Evolutionary conservation across 805 yeast species (phyloP).

Genomic region (Torulaspora maleeae): DNA sequence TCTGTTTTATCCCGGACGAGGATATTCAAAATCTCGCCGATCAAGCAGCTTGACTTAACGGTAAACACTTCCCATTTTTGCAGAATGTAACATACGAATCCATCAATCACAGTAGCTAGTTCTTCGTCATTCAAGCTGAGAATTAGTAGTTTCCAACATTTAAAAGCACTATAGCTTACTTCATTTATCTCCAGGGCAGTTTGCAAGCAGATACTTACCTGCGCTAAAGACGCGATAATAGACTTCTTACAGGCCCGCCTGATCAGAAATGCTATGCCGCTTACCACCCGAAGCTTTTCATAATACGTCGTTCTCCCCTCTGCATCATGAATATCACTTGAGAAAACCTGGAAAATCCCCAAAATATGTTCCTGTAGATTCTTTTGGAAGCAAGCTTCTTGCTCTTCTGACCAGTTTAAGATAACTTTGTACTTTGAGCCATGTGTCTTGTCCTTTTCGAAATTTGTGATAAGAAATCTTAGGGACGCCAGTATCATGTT

Average conservation of each 20-base stretch:
- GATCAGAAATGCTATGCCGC: slow-evolving; percentile 68
- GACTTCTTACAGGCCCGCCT: slow-evolving; percentile 45
- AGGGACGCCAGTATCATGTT: slow-evolving; percentile 27
- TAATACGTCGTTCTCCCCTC: slow-evolving; percentile 67
- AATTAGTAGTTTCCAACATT: slow-evolving; percentile 64
- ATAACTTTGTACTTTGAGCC: slow-evolving; percentile 28
- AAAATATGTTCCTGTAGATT: slow-evolving; percentile 57
- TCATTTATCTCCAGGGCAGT: slow-evolving; percentile 63
- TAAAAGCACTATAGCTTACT: slow-evolving; percentile 56
- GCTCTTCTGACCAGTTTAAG: slow-evolving; percentile 25
- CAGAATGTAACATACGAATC: slow-evolving; percentile 65
- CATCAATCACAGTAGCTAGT: slow-evolving; percentile 63
- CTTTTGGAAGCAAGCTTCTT: slow-evolving; percentile 34
- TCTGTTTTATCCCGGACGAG: slow-evolving; percentile 24
- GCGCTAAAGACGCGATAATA: slow-evolving; percentile 70
- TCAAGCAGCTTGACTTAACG: slow-evolving; percentile 45
- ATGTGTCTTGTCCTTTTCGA: slow-evolving; percentile 27
- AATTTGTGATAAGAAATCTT: slow-evolving; percentile 28
- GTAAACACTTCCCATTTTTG: slow-evolving; percentile 60
- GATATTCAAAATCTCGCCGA: slow-evolving; percentile 46
- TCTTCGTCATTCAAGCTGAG: slow-evolving; percentile 51
- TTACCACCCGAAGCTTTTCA: slow-evolving; percentile 64
- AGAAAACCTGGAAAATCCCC: slow-evolving; percentile 72
- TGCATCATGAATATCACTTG: slow-evolving; percentile 71
- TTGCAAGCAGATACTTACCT: slow-evolving; percentile 79